Evolutionary conservation across 2,329 filamentous ascomycete species (phyloP).

Genomic region (Trichoderma arundinaceum): DNA sequence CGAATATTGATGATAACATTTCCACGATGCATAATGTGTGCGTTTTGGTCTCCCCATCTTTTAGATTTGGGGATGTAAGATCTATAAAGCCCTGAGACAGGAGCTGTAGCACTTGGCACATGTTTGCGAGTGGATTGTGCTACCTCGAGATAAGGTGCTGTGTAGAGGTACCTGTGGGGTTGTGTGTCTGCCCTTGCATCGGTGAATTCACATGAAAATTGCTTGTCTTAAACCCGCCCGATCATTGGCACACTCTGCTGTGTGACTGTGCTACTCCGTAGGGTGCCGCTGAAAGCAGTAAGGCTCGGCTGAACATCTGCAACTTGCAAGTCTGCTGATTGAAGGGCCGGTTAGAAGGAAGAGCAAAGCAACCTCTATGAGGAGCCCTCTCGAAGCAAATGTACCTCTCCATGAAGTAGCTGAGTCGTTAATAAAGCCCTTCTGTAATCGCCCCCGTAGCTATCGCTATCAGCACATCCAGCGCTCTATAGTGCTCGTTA

Average conservation of each 20-base stretch:
- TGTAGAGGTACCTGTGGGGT: constrained; percentile 16
- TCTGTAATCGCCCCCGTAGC: background rate
- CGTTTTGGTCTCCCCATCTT: background rate
- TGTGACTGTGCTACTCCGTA: constrained; percentile 1
- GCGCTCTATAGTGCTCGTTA: background rate
- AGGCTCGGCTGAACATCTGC: background rate
- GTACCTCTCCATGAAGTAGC: too few species aligned
- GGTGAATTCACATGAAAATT: constrained; percentile 24
- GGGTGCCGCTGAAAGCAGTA: background rate
- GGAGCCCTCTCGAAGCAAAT: too few species aligned
- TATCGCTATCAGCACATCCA: background rate
- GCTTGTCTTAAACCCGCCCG: background rate
- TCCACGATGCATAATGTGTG: background rate
- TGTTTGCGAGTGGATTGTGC: background rate
- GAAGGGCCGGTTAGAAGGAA: too few species aligned
- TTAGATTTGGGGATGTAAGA: background rate
- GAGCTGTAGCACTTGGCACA: background rate
- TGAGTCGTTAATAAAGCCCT: background rate
- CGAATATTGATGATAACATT: background rate
- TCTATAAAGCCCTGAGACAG: background rate
- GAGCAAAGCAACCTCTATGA: too few species aligned
- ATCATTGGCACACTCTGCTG: background rate
- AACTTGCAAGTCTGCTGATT: too few species aligned
- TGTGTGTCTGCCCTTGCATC: constrained; percentile 19
- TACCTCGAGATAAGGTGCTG: background rate